Percentiles rank a stretch among this genome's conserved stretches.
Conservation (phyloP, 352 stramenopile species). For the Phytophthora fragariaefolia region DNA sequence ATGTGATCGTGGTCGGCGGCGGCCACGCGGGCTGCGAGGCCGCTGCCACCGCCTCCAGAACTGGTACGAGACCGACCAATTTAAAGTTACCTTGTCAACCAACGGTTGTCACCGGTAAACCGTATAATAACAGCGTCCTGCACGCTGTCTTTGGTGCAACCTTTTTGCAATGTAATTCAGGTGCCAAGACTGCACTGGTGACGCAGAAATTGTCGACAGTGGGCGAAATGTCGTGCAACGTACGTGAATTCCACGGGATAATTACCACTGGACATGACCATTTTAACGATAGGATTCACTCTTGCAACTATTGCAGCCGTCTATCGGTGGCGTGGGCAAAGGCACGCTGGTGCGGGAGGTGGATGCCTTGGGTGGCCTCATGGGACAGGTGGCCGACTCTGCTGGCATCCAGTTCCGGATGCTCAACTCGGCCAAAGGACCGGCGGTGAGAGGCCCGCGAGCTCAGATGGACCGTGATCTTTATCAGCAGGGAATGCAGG, state of each 20-base stretch:
- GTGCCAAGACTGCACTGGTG: conserved; percentile 94
- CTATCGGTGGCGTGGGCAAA: conserved; percentile 98
- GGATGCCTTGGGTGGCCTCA: conserved; percentile 98
- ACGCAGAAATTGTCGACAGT: conserved; percentile 96
- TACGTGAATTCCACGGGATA: conserved; percentile 54
- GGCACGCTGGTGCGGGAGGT: conserved; percentile 98
- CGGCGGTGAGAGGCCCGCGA: conserved; percentile 88
- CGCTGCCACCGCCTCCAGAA: conserved; percentile 55
- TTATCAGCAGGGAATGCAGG: conserved; percentile 97
- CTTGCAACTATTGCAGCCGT: conserved; percentile 68
- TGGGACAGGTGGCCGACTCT: conserved; percentile 95
- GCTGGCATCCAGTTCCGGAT: conserved; percentile 98
- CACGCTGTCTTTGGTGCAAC: neutral
- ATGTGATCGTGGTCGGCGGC: conserved; percentile 69
- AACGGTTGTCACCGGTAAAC: neutral
- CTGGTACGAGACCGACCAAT: conserved; percentile 39
- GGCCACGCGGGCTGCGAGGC: conserved; percentile 70
- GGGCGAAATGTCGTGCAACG: conserved; percentile 99
- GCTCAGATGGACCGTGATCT: conserved; percentile 98
- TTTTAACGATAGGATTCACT: too few species aligned
- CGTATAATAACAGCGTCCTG: conserved; percentile 4
- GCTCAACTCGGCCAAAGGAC: conserved; percentile 96
- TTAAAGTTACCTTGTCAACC: neutral
- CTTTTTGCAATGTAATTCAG: conserved; percentile 42
- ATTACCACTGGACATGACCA: too few species aligned